Conservation (phyloP, 2,329 filamentous ascomycete species). For the Teratosphaeria nubilosa region DNA sequence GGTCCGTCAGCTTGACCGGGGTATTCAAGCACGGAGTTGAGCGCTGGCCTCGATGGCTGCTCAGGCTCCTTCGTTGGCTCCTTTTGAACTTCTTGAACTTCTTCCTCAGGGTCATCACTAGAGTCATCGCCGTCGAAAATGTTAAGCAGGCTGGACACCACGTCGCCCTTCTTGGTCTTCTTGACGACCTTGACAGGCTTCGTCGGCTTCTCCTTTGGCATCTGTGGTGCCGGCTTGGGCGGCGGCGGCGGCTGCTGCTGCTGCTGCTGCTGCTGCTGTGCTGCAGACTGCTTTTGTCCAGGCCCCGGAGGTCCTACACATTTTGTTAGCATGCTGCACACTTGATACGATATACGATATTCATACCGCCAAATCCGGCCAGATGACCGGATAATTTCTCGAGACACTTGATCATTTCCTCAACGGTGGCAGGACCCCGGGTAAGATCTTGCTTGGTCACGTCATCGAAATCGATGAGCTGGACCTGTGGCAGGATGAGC, state of each 20-base stretch:
- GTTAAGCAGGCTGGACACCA: slow-evolving; percentile 17
- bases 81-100: background rate
- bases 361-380: slow-evolving; percentile 19
- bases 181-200: background rate
- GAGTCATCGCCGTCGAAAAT: slow-evolving; percentile 13
- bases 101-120: slow-evolving; percentile 12
- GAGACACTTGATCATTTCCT: slow-evolving; percentile 18
- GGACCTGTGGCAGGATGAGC: slow-evolving; percentile 4
- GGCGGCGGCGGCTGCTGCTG: too few species aligned
- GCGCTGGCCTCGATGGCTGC: background rate
- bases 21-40: slow-evolving; percentile 5
- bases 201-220: background rate
- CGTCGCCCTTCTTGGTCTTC: background rate
- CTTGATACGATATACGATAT: slow-evolving; percentile 4
- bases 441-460: slow-evolving; percentile 10
- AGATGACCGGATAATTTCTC: slow-evolving; percentile 16
- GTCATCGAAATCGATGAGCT: slow-evolving; percentile 10
- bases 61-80: slow-evolving; percentile 6
- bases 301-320: background rate
- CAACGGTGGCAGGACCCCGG: slow-evolving; percentile 11
- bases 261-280: background rate
- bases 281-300: background rate
- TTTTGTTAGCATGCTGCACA: background rate
- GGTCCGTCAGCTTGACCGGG: slow-evolving; percentile 15
- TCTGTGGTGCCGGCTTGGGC: slow-evolving; percentile 6